Base-by-base conservation (phyloP, 2,329 filamentous ascomycete species). In the Scedosporium dehoogii region DNA sequence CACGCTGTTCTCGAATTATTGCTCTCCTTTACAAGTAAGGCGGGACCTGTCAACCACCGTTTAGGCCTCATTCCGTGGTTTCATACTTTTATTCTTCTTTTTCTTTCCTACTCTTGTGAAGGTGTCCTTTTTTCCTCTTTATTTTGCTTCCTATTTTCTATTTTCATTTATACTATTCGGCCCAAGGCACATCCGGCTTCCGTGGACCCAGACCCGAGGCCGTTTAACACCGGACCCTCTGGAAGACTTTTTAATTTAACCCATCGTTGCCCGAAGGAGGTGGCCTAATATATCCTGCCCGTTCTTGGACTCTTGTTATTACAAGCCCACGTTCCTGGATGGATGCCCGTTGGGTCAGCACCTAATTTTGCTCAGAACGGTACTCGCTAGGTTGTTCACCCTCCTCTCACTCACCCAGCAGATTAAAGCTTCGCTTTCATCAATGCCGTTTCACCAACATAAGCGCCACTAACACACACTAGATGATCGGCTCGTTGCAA, bases 251-350 rank as follows among this genome's bases (percentile, higher is more conserved):
- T 51, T 27, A 51, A 7, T 53, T 53, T 53, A 16, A 18, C 33
- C n/a, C 38, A 21, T 41, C 16, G 42, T 38, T 38, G 33, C 25
- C 25, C 25, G 42, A 60, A 60, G 58, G 18, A 38, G 44, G 59
- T n/a, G n/a, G 51, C 27, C 51, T 53, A 60, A 53, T 60, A 51
- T 60, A 60, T 60, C 59, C 9, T 38, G 25, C 44, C 42, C 56
- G 44, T 16, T 9, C 29, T 29, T 51, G 48, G 59, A n/a, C 59
- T 51, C 14, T 14, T 48, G 18, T 25, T 33, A 33, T 25, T 33
- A 33, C 44, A 60, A 6, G 18, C 25, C 27, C 33, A n/a, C 27
- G 25, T 25, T 16, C 29, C 58, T 59, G 23, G 41, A 29, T 27
- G 29, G 25, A 27, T 46, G 59, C 59, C 38, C 44, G 41, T n/a